A percentile compares a stretch with the other conserved stretches of the same genome.
Conservation (phyloP, 768 basidiomycete species). For the Lactarius tabidus region DNA sequence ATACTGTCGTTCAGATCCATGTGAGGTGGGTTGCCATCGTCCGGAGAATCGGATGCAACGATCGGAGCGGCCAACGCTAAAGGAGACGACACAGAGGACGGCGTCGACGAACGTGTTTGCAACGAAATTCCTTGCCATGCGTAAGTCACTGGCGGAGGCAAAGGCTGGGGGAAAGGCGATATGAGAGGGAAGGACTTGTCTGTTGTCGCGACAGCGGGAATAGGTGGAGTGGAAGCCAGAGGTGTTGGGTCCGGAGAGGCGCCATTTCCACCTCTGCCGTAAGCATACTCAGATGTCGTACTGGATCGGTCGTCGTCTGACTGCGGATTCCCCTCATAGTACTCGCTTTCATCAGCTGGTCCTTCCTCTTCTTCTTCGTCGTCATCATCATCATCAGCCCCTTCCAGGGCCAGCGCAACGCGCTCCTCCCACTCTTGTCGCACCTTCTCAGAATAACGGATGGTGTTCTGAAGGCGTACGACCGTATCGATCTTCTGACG, state of each 20-base stretch:
- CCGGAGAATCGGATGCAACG: slow-evolving; percentile 58
- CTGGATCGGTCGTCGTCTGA: slow-evolving; percentile 51
- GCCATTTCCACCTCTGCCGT: slow-evolving; percentile 33
- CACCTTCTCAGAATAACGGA: slow-evolving; percentile 94
- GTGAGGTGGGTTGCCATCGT: slow-evolving; percentile 52
- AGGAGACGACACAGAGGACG: slow-evolving; percentile 85
- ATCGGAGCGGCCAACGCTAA: slow-evolving; percentile 83
- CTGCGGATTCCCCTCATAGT: slow-evolving; percentile 25
- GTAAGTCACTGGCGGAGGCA: slow-evolving; percentile 34
- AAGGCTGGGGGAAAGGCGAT: slow-evolving; percentile 29
- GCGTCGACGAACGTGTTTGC: slow-evolving; percentile 80
- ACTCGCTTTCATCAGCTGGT: slow-evolving; percentile 26
- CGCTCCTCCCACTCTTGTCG: slow-evolving; percentile 96
- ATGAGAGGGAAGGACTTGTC: slow-evolving; percentile 20
- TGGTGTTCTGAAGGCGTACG: slow-evolving; percentile 94
- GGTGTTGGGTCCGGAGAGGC: slow-evolving; percentile 65
- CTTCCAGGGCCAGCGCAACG: slow-evolving; percentile 63
- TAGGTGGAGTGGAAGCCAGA: slow-evolving; percentile 51
- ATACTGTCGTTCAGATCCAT: slow-evolving; percentile 61
- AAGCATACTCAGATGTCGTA: slow-evolving; percentile 63
- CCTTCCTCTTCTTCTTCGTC: slow-evolving; percentile 37
- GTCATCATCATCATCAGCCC: slow-evolving; percentile 53
- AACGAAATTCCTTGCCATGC: slow-evolving; percentile 42
- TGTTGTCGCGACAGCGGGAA: slow-evolving; percentile 25
- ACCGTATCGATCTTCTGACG: slow-evolving; percentile 93